phyloP scores from a whole-genome alignment of 2,329 filamentous ascomycete genomes.

The Pseudocercospora fijiensis region DNA sequence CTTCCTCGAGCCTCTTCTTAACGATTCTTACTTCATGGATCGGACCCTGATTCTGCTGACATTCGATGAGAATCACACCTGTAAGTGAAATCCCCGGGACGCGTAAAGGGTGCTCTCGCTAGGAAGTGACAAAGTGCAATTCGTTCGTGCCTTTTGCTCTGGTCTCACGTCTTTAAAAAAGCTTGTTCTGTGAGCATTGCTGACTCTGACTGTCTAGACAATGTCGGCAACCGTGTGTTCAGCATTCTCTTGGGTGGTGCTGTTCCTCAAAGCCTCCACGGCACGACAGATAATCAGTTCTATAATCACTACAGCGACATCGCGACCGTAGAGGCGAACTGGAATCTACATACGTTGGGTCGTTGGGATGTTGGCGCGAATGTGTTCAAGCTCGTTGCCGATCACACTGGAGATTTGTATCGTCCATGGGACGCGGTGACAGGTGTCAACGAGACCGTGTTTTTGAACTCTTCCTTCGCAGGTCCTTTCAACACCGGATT shows the following conservation, averaged over 20 bases:
- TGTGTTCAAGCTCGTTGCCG: constrained; percentile 43
- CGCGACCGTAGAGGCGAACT: constrained; percentile 48
- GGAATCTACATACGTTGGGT: constrained; percentile 47
- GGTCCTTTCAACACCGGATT: constrained; percentile 37
- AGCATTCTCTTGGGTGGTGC: constrained; percentile 72
- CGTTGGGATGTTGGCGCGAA: constrained; percentile 51
- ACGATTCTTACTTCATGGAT: constrained; percentile 69
- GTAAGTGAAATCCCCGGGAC: neutral
- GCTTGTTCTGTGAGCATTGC: neutral
- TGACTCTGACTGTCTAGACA: constrained; percentile 40
- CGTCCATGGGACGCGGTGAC: constrained; percentile 32
- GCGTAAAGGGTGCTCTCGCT: too few species aligned
- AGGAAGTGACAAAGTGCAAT: too few species aligned
- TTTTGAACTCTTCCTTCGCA: constrained; percentile 38
- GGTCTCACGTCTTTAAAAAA: too few species aligned
- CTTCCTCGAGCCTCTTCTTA: constrained; percentile 70
- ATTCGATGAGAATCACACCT: constrained; percentile 73
- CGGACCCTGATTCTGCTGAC: constrained; percentile 73
- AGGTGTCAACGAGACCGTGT: constrained; percentile 28
- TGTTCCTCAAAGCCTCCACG: constrained; percentile 63
- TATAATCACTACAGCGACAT: constrained; percentile 52
- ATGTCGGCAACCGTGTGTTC: constrained; percentile 66
- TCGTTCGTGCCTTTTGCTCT: too few species aligned
- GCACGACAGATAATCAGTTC: constrained; percentile 65
- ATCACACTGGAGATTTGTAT: constrained; percentile 39